A percentile compares a stretch with the other conserved stretches of the same genome.
Conservation (phyloP, 2,329 filamentous ascomycete genomes). For the Colletotrichum falcatum region DNA sequence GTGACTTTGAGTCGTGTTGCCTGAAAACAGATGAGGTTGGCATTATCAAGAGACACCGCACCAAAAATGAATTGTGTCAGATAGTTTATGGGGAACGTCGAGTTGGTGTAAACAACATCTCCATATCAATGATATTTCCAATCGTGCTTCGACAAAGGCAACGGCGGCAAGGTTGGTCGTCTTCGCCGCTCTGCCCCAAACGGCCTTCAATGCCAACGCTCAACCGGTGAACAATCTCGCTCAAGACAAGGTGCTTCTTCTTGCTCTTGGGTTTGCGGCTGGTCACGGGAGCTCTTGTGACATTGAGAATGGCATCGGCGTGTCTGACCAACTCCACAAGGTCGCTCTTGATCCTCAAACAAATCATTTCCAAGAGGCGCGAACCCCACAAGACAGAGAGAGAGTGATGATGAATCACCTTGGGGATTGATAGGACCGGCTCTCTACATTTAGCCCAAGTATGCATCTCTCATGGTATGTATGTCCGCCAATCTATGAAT, state of each 20-base stretch:
- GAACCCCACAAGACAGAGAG: not conserved
- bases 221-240: constrained; percentile 11
- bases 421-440: not conserved
- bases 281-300: constrained; percentile 8
- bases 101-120: too few species aligned
- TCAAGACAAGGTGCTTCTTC: not conserved
- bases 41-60: too few species aligned
- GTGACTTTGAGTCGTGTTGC: too few species aligned
- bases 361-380: not conserved
- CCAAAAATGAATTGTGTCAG: too few species aligned
- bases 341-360: not conserved
- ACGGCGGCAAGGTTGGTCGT: too few species aligned
- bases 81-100: too few species aligned
- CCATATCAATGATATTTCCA: too few species aligned
- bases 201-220: constrained; percentile 15
- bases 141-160: too few species aligned
- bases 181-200: not conserved
- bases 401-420: not conserved
- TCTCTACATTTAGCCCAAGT: not conserved
- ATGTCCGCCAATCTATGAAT: not conserved
- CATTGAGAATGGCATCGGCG: constrained; percentile 1
- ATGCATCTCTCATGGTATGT: not conserved
- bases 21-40: too few species aligned
- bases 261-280: constrained; percentile 24
- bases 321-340: constrained; percentile 1